A percentile compares a stretch with the other conserved stretches of the same genome.
These are phyloP conservation scores for Xerocomellus chrysenteron DNA, from an alignment of 768 basidiomycete species.

Conservation along the genomic window DNA sequence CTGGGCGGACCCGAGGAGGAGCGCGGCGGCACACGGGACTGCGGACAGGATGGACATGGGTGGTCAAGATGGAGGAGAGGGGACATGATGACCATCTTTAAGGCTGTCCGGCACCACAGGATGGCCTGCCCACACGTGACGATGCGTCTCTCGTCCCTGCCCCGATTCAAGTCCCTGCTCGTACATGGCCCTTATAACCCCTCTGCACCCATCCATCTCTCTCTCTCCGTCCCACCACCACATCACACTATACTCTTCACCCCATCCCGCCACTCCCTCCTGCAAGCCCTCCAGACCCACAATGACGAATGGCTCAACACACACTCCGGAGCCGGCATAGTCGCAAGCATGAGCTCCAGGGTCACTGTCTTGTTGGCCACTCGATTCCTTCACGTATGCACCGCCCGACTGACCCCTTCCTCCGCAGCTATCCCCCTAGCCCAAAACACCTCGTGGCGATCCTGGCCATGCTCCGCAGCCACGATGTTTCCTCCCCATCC, in stretches of 20 bases:
- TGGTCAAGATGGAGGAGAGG: not conserved
- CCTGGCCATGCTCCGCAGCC: constrained; percentile 47
- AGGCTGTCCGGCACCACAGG: constrained; percentile 16
- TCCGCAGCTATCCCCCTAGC: constrained; percentile 60
- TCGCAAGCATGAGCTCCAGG: constrained; percentile 39
- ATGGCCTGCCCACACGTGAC: constrained; percentile 23
- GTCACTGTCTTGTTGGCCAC: constrained; percentile 56
- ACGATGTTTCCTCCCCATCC: constrained; percentile 20
- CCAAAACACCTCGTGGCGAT: constrained; percentile 54
- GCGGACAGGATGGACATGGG: constrained; percentile 17
- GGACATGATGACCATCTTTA: not conserved
- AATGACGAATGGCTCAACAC: constrained; percentile 47
- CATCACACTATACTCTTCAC: constrained; percentile 49
- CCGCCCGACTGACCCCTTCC: constrained; percentile 9
- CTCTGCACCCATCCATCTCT: constrained; percentile 69
- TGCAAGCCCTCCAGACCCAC: constrained; percentile 41
- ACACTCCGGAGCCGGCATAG: constrained; percentile 39
- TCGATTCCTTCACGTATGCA: not conserved
- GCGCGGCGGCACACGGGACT: constrained; percentile 7
- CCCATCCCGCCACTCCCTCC: constrained; percentile 48
- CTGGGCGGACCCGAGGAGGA: constrained; percentile 35
- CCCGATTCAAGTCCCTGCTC: constrained; percentile 56
- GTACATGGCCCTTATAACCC: constrained; percentile 62
- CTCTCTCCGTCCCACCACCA: constrained; percentile 45
- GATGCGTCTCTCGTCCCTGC: constrained; percentile 48